Evolutionary conservation across 2,329 filamentous ascomycete species (phyloP), one percentile per base, ranked within the genome.

Genomic region (Ilyonectria destructans): DNA sequence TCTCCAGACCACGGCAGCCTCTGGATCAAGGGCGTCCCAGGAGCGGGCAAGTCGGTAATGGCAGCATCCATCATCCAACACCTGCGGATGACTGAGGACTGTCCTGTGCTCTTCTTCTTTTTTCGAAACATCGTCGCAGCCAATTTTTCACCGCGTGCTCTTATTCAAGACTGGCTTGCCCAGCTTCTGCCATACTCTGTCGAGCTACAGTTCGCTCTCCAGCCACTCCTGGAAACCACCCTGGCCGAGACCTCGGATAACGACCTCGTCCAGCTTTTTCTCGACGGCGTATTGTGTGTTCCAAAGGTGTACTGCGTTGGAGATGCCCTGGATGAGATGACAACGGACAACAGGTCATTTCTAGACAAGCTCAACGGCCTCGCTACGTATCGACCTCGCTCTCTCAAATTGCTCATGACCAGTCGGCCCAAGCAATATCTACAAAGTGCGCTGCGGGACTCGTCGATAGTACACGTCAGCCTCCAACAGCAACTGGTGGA

Each of bases 1-100:
- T 73, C 71, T 31, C 57, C 64, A 6, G 62, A 72, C 10, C 72
- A 75, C 17, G 74, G 74, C 2, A 75, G 72, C 10, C 67, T 75
- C 23, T 75, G 72, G 72, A 74, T 75, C 40, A 75, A 75, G 43
- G 74, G 74, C 21, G 81, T 75, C 1, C 71, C 74, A 1, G 72
- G 74, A 7, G 73, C 74, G 1, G 74, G 74, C 79, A 75, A 75
- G 21, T 74, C 73, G 1, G 74, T 74, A 10, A 71, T 67, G 62
- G 72, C 73, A 2, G 74, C 73, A 1, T 71, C 70, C 12, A 48
- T 74, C 6, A 73, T 75, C 12, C 73, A 75, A 37, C 69, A 75
- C 15, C 21, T 75, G 6, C 58, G 61, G 15, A 49, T 23, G 7
- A 74, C 67, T 0, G 71, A 75, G 51, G 26, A 69, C 4, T 71